A percentile compares a stretch with the other conserved stretches of the same genome.
These are phyloP conservation scores for Penicillium sp. DNA, from an alignment of 2,329 filamentous ascomycete species.

Conservation along the genomic window DNA sequence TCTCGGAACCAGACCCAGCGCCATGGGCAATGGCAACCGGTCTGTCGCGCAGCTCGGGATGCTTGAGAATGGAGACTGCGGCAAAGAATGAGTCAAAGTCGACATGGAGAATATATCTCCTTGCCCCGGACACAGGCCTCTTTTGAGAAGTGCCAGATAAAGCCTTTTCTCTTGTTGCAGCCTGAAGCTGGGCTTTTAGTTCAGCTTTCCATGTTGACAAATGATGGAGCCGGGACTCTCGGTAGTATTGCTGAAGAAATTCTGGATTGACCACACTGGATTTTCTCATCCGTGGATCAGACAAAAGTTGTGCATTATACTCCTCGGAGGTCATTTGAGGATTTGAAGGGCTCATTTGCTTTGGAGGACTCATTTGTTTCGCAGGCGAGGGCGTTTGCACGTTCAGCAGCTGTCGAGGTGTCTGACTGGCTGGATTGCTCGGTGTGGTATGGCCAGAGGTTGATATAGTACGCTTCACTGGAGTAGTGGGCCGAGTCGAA, in stretches of 20 bases:
- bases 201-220: slow-evolving; percentile 96
- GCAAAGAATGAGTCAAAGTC: slow-evolving; percentile 99
- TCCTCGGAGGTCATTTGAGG: slow-evolving; percentile 77
- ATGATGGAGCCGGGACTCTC: slow-evolving; percentile 92
- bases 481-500: background rate
- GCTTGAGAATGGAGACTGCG: slow-evolving; percentile 79
- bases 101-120: slow-evolving; percentile 88
- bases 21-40: slow-evolving; percentile 90
- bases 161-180: slow-evolving; percentile 69
- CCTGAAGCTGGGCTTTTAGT: slow-evolving; percentile 84
- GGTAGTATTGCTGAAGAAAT: slow-evolving; percentile 92
- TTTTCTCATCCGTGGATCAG: slow-evolving; percentile 82
- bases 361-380: slow-evolving; percentile 10
- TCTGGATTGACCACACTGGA: slow-evolving; percentile 90
- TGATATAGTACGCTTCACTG: background rate
- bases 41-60: slow-evolving; percentile 73
- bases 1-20: slow-evolving; percentile 81
- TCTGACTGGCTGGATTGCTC: background rate
- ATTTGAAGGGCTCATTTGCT: slow-evolving; percentile 31
- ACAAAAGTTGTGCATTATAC: slow-evolving; percentile 81
- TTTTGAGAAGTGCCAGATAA: slow-evolving; percentile 49
- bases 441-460: background rate
- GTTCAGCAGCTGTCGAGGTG: background rate
- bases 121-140: slow-evolving; percentile 61
- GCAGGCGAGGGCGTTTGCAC: slow-evolving; percentile 18